These are phyloP conservation scores for Suhomyces vadensis DNA, from an alignment of 805 yeast genomes.

Conservation along the genomic window DNA sequence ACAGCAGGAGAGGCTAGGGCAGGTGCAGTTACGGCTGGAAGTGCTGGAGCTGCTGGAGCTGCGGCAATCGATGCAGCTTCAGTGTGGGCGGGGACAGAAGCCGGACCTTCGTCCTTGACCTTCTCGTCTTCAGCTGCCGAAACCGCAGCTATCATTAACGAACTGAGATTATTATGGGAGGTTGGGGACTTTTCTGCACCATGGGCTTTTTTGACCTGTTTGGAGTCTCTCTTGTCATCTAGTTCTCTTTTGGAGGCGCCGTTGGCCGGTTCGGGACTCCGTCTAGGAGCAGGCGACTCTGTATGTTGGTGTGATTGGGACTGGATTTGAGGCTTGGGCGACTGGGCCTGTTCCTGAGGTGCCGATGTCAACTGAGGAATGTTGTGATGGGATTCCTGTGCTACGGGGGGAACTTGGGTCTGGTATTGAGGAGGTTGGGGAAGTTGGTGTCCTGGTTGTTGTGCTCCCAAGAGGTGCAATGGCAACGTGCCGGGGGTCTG, in stretches of 20 bases:
- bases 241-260: slow-evolving; percentile 33
- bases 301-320: slow-evolving; percentile 1
- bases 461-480: slow-evolving; percentile 6
- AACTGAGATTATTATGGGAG: slow-evolving; percentile 19
- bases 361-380: slow-evolving; percentile 10
- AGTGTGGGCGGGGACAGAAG: neutral
- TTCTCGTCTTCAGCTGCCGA: slow-evolving; percentile 17
- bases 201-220: slow-evolving; percentile 27
- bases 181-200: slow-evolving; percentile 11
- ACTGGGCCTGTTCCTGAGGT: slow-evolving; percentile 1
- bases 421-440: slow-evolving; percentile 14
- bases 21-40: neutral
- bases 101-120: slow-evolving; percentile 1
- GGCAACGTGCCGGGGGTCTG: slow-evolving; percentile 11
- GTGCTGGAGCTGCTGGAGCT: slow-evolving; percentile 1
- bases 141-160: slow-evolving; percentile 32
- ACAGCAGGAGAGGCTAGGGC: slow-evolving; percentile 6
- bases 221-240: slow-evolving; percentile 38
- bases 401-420: slow-evolving; percentile 14
- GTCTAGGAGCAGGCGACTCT: neutral
- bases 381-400: slow-evolving; percentile 11
- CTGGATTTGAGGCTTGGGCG: slow-evolving; percentile 5
- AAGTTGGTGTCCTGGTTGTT: slow-evolving; percentile 15
- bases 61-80: slow-evolving; percentile 4
- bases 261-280: neutral